Evolutionary conservation across 495 filamentous ascomycete species (phyloP).

Genomic region (Margaritispora aquatica): DNA sequence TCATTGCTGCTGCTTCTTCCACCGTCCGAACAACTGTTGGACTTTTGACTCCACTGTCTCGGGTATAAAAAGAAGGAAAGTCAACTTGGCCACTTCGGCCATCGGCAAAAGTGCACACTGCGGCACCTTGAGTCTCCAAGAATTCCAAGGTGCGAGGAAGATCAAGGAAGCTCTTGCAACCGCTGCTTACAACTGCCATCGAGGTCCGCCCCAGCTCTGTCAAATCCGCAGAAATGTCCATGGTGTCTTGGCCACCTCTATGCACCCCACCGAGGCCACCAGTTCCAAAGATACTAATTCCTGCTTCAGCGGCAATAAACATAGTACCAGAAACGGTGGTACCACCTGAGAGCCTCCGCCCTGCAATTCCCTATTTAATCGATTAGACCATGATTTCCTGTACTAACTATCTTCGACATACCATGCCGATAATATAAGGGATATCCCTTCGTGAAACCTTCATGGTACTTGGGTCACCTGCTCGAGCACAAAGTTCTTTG

Average conservation of each 20-base stretch:
- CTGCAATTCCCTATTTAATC: conserved; percentile 48
- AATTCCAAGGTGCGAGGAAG: conserved; percentile 88
- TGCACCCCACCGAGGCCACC: conserved; percentile 87
- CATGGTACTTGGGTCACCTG: conserved; percentile 52
- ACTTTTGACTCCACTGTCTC: conserved; percentile 76
- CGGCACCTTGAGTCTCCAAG: conserved; percentile 87
- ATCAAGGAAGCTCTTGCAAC: conserved; percentile 94
- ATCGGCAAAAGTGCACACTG: conserved; percentile 84
- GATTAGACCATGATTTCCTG: no score
- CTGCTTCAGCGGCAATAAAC: conserved; percentile 79
- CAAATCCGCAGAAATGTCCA: conserved; percentile 93
- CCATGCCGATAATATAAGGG: conserved; percentile 72
- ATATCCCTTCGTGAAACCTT: conserved; percentile 88
- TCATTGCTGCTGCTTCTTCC: conserved; percentile 76
- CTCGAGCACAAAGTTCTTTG: conserved; percentile 58
- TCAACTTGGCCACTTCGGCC: conserved; percentile 58
- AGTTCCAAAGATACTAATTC: conserved; percentile 90
- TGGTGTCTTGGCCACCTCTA: conserved; percentile 72
- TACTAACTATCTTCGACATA: conserved; percentile 39
- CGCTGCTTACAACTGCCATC: conserved; percentile 81
- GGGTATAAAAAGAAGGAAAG: conserved; percentile 84
- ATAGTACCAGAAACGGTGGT: conserved; percentile 93
- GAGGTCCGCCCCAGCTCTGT: conserved; percentile 91
- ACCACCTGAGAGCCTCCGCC: conserved; percentile 69
- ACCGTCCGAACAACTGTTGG: conserved; percentile 68